phyloP scores from a whole-genome alignment of 164 flowering plant species.

The Magnolia officinalis region DNA sequence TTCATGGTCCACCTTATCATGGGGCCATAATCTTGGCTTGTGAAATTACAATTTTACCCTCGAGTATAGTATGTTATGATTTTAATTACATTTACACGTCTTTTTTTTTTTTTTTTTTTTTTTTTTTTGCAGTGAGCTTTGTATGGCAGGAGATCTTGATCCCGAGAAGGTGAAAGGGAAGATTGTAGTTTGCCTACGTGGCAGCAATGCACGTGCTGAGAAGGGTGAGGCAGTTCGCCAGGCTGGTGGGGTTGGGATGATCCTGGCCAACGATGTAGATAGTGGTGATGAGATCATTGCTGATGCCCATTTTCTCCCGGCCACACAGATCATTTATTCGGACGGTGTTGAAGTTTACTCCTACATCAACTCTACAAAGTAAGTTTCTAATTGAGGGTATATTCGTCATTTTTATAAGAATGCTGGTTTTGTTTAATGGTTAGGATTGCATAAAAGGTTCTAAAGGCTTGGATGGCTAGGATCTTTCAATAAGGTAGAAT shows the following conservation, averaged over 20 bases:
- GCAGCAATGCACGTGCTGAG: slow-evolving; percentile 32
- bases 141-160: slow-evolving; percentile 39
- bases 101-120: background rate
- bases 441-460: too few species aligned
- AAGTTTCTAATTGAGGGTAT: background rate
- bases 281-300: slow-evolving; percentile 34
- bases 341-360: slow-evolving; percentile 37
- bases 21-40: background rate
- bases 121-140: slow-evolving; percentile 5
- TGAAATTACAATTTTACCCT: background rate
- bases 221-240: slow-evolving; percentile 30
- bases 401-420: too few species aligned
- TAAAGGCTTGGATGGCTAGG: too few species aligned
- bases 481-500: too few species aligned
- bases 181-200: slow-evolving; percentile 57
- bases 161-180: slow-evolving; percentile 51
- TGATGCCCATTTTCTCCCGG: slow-evolving; percentile 52
- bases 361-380: slow-evolving; percentile 52
- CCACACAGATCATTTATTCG: slow-evolving; percentile 32
- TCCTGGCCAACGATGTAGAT: slow-evolving; percentile 35
- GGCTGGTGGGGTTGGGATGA: slow-evolving; percentile 64
- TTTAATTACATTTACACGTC: background rate
- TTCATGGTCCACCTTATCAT: too few species aligned
- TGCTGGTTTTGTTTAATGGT: background rate
- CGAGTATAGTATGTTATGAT: background rate